Base-by-base conservation (phyloP, 73 alveolate genomes). In the Paramecium sonneborni region DNA sequence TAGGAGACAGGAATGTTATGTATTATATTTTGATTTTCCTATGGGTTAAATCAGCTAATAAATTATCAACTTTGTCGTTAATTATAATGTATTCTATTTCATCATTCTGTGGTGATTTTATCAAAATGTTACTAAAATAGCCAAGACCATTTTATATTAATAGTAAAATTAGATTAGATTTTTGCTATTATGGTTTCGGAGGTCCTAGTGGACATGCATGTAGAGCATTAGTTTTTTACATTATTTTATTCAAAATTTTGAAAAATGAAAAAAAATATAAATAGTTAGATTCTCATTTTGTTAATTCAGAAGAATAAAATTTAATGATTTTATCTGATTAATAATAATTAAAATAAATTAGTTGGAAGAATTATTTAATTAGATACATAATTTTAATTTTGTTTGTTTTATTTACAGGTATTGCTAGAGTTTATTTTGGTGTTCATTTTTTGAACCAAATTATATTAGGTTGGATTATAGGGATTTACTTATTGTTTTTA, bases 371-470 rank as follows among this genome's bases (percentile, higher is more conserved):
- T 30, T 12, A 15, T 3, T 11, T 74, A 32, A 11, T 35, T 32
- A 74, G 15, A 38, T 6, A 7, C 67, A 14, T 9, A 74, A 35
- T 79, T 5, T 39, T 39, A 43, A 11, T 38, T 0, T 14, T 88
- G 0, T 70, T 88, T 35, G 56, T 88, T 1, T 18, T 69, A 14
- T 48, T 88, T 6, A 48, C 87, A n/a, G 85, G 85, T 3, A 12
- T 88, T 0, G 70, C 94, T 0, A 68, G 94, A 43, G 20, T 88
- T 4, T 88, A 70, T 38, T 43, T 88, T 15, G 94, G 94, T 11
- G 87, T 88, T 18, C 94, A 88, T 43, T 88, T 82, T 1, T 26
- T 88, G 6, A 68, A 88, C 44, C 43, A 88, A 43, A 85, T 88
- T 37, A 28, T 88, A 0, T 28, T 88, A 24, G 94, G 91, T 4